Conservation (phyloP, 2,329 filamentous ascomycete genomes). For the Aaosphaeria pasadenensis region DNA sequence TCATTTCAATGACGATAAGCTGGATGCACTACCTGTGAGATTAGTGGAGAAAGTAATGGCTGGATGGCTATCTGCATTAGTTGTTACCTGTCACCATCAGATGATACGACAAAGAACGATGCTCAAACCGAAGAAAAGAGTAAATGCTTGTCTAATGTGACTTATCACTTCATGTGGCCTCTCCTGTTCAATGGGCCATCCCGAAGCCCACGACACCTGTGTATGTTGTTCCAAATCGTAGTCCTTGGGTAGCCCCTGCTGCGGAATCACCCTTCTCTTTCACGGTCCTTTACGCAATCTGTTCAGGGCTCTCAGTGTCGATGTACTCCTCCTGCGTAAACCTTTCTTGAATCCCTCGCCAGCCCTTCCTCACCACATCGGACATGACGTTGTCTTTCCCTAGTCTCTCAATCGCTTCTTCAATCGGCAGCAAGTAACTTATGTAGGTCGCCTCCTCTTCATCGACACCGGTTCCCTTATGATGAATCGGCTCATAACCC, state of each 20-base stretch:
- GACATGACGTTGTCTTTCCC: constrained; percentile 39
- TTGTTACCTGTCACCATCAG: no score
- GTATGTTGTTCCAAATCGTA: no score
- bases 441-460: constrained; percentile 45
- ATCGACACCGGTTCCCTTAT: constrained; percentile 49
- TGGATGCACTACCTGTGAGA: no score
- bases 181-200: no score
- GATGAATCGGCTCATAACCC: constrained; percentile 44
- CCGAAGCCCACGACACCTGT: no score
- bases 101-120: no score
- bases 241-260: not conserved
- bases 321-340: constrained; percentile 21
- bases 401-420: constrained; percentile 42
- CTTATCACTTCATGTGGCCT: no score
- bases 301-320: constrained; percentile 18
- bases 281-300: not conserved
- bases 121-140: no score
- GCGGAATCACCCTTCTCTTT: not conserved
- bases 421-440: constrained; percentile 40
- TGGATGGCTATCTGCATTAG: no score
- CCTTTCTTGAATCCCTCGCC: constrained; percentile 42
- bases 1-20: no score
- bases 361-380: constrained; percentile 46
- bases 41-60: no score
- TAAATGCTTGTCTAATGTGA: no score